Evolutionary conservation across 2,329 filamentous ascomycete species (phyloP).

Genomic region (Pseudogymnoascus sp.): DNA sequence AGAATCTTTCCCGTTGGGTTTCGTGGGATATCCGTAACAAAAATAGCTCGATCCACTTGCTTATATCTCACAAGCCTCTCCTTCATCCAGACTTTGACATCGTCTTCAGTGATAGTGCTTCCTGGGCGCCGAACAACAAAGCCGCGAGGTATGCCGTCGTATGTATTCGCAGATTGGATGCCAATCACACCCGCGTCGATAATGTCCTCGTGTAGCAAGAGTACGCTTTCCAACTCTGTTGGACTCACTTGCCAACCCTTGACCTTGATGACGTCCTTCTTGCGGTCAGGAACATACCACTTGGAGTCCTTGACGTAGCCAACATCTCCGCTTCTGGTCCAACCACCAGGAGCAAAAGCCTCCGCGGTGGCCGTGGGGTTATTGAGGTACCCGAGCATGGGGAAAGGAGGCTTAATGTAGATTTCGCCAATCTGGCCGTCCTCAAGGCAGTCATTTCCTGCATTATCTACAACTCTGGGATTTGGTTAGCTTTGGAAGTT

Average conservation of each 20-base stretch:
- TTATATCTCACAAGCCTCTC: conserved; percentile 42
- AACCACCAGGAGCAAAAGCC: conserved; percentile 25
- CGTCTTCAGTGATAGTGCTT: conserved; percentile 29
- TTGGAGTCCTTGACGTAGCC: conserved; percentile 34
- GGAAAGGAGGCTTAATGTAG: conserved; percentile 21
- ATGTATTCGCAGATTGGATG: conserved; percentile 30
- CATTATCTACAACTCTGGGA: conserved; percentile 23
- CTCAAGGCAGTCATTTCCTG: conserved; percentile 22
- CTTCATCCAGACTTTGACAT: conserved; percentile 38
- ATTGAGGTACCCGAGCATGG: conserved; percentile 33
- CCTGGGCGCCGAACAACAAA: conserved; percentile 36
- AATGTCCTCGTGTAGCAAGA: conserved; percentile 38
- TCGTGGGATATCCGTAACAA: conserved; percentile 42
- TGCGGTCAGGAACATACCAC: conserved; percentile 37
- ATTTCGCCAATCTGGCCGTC: conserved; percentile 28
- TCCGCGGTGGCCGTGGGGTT: conserved; percentile 29
- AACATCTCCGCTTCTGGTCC: conserved; percentile 39
- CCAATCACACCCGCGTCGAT: conserved; percentile 41
- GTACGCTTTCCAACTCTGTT: conserved; percentile 40
- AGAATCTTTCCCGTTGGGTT: conserved; percentile 44
- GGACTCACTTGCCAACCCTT: conserved; percentile 43
- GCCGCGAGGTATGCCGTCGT: conserved; percentile 35
- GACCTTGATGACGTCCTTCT: conserved; percentile 41
- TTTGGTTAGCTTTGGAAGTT: not conserved
- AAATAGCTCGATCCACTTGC: conserved; percentile 39